A percentile compares a stretch with the other conserved stretches of the same genome.
Evolutionary conservation across 805 yeast genomes (phyloP).

Genomic region (Komagataella phaffii): DNA sequence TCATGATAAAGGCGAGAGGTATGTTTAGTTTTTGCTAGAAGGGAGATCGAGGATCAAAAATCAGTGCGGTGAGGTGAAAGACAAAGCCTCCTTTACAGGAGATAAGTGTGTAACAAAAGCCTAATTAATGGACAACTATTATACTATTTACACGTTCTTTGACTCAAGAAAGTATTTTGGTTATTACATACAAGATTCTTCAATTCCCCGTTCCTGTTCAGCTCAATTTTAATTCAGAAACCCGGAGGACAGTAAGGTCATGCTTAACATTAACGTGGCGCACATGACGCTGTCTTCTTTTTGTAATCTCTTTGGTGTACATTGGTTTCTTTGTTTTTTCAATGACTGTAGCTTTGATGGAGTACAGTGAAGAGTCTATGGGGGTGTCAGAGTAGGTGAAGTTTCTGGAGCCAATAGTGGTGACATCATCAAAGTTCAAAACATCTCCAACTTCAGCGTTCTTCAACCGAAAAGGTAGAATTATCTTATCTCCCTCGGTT

Average conservation of each 20-base stretch:
- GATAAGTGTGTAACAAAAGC: too few relatives aligned
- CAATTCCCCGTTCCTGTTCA: neutral
- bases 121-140: neutral
- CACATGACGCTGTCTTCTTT: constrained; percentile 68
- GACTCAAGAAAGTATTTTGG: neutral
- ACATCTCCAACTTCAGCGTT: constrained; percentile 75
- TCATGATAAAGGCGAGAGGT: neutral
- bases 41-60: neutral
- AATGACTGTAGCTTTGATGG: constrained; percentile 65
- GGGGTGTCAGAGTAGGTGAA: constrained; percentile 50
- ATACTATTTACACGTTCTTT: neutral
- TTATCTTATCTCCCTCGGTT: constrained; percentile 79
- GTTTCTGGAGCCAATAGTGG: constrained; percentile 76
- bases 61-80: neutral
- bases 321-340: constrained; percentile 78
- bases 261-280: constrained; percentile 56
- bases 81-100: neutral
- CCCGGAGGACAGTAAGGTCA: constrained; percentile 63
- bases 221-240: constrained; percentile 54
- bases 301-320: constrained; percentile 59
- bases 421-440: constrained; percentile 60
- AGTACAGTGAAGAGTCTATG: constrained; percentile 37
- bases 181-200: neutral
- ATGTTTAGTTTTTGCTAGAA: neutral
- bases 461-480: constrained; percentile 66